phyloP scores from a whole-genome alignment of 2,329 filamentous ascomycete genomes.

The Pyrenochaeta sp. region DNA sequence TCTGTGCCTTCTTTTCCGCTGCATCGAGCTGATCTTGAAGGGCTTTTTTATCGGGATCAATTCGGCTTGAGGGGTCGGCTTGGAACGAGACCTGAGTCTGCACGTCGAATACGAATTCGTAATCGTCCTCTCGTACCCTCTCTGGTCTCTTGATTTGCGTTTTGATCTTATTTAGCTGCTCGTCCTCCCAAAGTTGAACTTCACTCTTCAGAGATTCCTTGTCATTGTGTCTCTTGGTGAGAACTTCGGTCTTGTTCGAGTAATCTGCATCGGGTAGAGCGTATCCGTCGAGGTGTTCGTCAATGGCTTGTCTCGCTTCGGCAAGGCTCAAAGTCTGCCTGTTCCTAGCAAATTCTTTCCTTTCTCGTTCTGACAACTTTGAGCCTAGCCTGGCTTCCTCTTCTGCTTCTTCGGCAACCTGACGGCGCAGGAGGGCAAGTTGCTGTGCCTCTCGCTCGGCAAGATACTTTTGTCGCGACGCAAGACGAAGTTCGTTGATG shows the following conservation, averaged over 20 bases:
- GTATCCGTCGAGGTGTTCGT: conserved; percentile 93
- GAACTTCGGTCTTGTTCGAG: conserved; percentile 88
- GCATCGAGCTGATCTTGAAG: conserved; percentile 84
- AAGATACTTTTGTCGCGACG: conserved; percentile 90
- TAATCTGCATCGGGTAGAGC: conserved; percentile 87
- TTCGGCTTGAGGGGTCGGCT: conserved; percentile 58
- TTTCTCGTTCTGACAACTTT: conserved; percentile 78
- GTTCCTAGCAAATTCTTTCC: conserved; percentile 88
- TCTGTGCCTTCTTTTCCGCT: conserved; percentile 85
- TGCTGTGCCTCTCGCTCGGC: conserved; percentile 91
- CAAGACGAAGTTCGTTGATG: conserved; percentile 78
- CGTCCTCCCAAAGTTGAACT: conserved; percentile 93
- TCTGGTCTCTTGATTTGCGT: conserved; percentile 66
- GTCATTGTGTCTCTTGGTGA: conserved; percentile 87
- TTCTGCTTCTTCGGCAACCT: conserved; percentile 85
- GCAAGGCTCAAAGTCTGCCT: conserved; percentile 78
- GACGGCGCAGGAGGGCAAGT: conserved; percentile 83
- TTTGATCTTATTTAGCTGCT: conserved; percentile 87
- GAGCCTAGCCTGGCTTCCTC: conserved; percentile 77
- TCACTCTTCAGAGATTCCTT: conserved; percentile 91
- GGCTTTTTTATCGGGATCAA: conserved; percentile 80
- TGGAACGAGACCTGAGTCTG: conserved; percentile 87
- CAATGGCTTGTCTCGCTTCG: conserved; percentile 84
- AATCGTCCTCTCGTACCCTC: conserved; percentile 79
- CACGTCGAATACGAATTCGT: conserved; percentile 93